phyloP scores from a whole-genome alignment of 176 grass and related monocot genomes.

The Juncus inflexus region DNA sequence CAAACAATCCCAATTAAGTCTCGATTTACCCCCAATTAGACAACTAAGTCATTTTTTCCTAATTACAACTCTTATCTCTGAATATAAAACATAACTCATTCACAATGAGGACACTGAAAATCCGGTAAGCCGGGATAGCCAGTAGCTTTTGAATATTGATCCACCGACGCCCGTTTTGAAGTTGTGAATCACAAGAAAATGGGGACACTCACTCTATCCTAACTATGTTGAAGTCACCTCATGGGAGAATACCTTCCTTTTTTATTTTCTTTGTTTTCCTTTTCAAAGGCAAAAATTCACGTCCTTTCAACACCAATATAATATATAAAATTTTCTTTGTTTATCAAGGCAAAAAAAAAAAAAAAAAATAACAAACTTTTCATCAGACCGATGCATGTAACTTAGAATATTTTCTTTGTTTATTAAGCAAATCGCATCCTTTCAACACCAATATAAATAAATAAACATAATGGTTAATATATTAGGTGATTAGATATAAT shows the following conservation, averaged over 20 bases:
- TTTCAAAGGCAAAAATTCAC: not conserved
- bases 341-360: not conserved
- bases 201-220: conserved; percentile 20
- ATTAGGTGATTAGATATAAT: no score
- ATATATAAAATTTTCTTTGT: not conserved
- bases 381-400: no score
- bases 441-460: no score
- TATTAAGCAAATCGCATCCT: no score
- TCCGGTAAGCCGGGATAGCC: not conserved
- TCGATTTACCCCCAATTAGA: no score
- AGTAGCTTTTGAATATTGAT: not conserved
- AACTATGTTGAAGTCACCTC: not conserved
- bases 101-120: no score
- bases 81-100: no score
- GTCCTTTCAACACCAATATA: not conserved
- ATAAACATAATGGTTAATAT: no score
- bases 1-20: no score
- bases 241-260: not conserved
- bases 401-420: no score
- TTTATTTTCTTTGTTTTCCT: not conserved
- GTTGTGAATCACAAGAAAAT: conserved; percentile 1
- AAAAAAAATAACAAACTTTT: not conserved
- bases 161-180: conserved; percentile 20
- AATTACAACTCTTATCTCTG: no score
- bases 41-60: no score